Base-by-base conservation (phyloP, 352 stramenopile species). In the Achlya hypogyna region DNA sequence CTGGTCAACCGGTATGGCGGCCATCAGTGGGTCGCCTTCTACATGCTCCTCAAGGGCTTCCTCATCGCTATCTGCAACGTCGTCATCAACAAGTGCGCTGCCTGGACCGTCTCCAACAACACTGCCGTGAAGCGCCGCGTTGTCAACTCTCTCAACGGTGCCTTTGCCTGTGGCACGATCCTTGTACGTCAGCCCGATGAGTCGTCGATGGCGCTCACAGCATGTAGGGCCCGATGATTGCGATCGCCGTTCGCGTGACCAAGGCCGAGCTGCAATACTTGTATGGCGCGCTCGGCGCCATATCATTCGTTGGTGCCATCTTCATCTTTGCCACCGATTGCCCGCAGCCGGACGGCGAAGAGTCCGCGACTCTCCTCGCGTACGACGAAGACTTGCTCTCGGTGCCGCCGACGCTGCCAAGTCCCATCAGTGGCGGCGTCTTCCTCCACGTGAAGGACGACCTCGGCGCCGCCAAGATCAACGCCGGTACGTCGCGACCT, bases 371-470 rank as follows among this genome's bases (percentile, higher is more conserved):
- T 5, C 31, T 63, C 16, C 42, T 63, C 27, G 35, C 28, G 18
- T 52, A 63, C 42, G 28, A 47, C 58, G 84, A 93, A 53, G 82
- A 82, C 32, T 87, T 81, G 42, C 78, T 79, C 1, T 77, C 79
- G 52, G 82, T 93, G 47, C 82, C 84, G n/a, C 89, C 84, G 0
- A 82, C 51, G 4, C 60, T 91, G 8, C 84, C 84, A 5, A 89
- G 80, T 53, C 84, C 84, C 18, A 91, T 93, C 67, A 78, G 89
- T 2, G 84, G 84, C 16, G 82, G 82, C n/a, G 84, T 93, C 23
- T 91, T 93, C 27, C 73, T 93, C 58, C 84, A 90, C 58, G 81
- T 85, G 18, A 84, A 88, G 62, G 81, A 93, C 69, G 81, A 88
- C 49, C 79, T 74, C 6, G 76, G 75, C 35, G 84, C 79, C 3